Evolutionary conservation across 257 asterid genomes (phyloP).

Genomic region (Rehmannia glutinosa): DNA sequence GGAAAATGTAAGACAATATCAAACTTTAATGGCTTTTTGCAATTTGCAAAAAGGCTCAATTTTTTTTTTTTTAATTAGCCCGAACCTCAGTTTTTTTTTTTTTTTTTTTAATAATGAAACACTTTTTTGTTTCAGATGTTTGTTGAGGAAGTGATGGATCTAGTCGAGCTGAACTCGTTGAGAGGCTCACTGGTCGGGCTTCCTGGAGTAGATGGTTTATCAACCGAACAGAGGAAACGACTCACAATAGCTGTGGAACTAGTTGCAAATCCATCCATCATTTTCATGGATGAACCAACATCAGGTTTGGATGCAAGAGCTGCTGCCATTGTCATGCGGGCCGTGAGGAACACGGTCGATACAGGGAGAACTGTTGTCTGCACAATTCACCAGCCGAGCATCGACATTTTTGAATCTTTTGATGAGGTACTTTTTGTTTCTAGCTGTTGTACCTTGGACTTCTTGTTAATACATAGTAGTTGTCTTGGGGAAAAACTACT

Average conservation of each 20-base stretch:
- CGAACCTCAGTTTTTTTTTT: too few relatives aligned
- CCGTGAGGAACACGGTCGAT: constrained; percentile 66
- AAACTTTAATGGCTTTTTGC: too few relatives aligned
- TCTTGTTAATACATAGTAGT: too few relatives aligned
- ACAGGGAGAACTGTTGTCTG: too few relatives aligned
- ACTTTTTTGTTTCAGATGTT: constrained; percentile 43
- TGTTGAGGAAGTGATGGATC: constrained; percentile 74
- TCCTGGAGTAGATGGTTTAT: constrained; percentile 63
- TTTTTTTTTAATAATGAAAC: not conserved
- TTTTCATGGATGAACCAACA: constrained; percentile 80
- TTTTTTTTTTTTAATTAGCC: too few relatives aligned
- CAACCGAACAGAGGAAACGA: constrained; percentile 65
- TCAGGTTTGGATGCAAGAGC: constrained; percentile 74
- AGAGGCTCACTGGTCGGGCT: constrained; percentile 56
- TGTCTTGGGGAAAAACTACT: not conserved
- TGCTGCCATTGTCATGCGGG: constrained; percentile 72
- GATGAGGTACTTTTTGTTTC: constrained; percentile 42
- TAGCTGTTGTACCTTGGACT: not conserved
- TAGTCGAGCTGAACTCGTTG: constrained; percentile 48
- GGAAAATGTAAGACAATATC: too few relatives aligned
- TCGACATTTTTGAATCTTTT: constrained; percentile 63
- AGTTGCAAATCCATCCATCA: constrained; percentile 66
- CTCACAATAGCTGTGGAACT: constrained; percentile 68
- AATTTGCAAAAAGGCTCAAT: too few relatives aligned
- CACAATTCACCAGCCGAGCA: too few relatives aligned